Percentiles rank a stretch among this genome's conserved stretches.
phyloP scores from a whole-genome alignment of 495 filamentous ascomycete genomes.

The Hypoxylon cercidicola region DNA sequence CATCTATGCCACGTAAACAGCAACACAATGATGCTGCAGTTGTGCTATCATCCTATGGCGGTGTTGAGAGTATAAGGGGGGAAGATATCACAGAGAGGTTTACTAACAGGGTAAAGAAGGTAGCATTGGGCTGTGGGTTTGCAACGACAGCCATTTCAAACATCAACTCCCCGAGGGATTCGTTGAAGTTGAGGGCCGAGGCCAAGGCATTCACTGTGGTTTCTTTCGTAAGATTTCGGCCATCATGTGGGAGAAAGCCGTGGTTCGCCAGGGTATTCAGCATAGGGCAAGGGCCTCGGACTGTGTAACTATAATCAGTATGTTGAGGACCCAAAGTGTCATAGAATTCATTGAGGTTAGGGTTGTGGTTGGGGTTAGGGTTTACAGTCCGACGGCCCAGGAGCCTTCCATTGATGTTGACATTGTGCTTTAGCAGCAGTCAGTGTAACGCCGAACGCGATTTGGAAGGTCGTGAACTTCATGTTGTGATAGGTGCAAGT shows the following conservation, averaged over 20 bases:
- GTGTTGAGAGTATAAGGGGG: too few species aligned
- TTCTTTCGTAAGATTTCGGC: conserved; percentile 47
- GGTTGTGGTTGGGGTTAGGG: too few species aligned
- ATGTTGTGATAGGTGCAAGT: not conserved
- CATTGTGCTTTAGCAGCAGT: conserved; percentile 6
- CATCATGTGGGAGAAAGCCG: conserved; percentile 44
- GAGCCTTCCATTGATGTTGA: conserved; percentile 13
- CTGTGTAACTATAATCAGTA: too few species aligned
- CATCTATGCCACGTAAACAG: too few species aligned
- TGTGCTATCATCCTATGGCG: too few species aligned
- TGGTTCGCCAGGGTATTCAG: conserved; percentile 50
- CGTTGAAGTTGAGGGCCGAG: conserved; percentile 47
- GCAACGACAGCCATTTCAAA: conserved; percentile 55
- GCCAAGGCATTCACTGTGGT: conserved; percentile 40
- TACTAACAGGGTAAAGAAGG: conserved; percentile 55
- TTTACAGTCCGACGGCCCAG: conserved; percentile 12
- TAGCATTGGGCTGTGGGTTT: conserved; percentile 62
- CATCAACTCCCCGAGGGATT: conserved; percentile 50
- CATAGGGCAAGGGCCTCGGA: conserved; percentile 52
- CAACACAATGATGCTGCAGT: too few species aligned
- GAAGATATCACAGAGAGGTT: too few species aligned
- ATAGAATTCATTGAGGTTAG: too few species aligned
- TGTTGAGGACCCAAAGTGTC: too few species aligned
- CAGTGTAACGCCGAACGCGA: conserved; percentile 5
- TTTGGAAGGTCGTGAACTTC: conserved; percentile 1